Evolutionary conservation across 257 asterid genomes (phyloP), one percentile per base, ranked within the genome.

Genomic region (Knoxia roxburghii): DNA sequence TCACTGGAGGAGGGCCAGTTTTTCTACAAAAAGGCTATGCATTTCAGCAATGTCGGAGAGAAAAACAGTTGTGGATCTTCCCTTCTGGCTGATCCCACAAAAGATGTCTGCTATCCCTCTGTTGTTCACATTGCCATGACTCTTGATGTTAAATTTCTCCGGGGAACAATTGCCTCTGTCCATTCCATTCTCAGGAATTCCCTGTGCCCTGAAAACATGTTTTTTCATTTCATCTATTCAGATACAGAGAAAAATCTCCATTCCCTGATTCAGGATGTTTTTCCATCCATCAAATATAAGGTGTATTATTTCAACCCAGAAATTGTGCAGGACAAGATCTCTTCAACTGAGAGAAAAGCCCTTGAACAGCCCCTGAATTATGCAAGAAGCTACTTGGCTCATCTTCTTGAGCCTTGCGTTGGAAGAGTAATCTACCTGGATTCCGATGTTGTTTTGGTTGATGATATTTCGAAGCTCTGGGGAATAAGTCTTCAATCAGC

Each of bases 301-400:
- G 82, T 74, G 26, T 80, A 87, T 48, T 82, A 76, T 55, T 87
- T 87, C 75, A 80, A 83, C 64, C 89, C 92, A 24, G 83, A 77
- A 21, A 71, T 73, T 33, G 95, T 87, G 15, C 82, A 81, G 45
- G 64, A 63, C 51, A 73, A 73, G 66, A 85, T 85, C 64, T 83
- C 92, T 21, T 73, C 79, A 61, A 79, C 86, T 33, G 82, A 81
- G 0, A 61, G 95, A 64, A 82, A 77, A 46, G 87, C 89, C 15
- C 83, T 87, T 11, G 95, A 85, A 27, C 89, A 87, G 74, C 95
- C 95, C 64, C 57, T 87, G 40, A 87, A 87, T 70, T 87, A 85
- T 60, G 92, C 95, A 6, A 80, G 95, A 41, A 85, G 77, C 75
- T 83, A 85, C 48, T 65, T 85, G 24, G 92, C 83, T 24, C 84